These are phyloP conservation scores for Pyrus hybrid DNA, from an alignment of 331 rosid genomes.

Conservation along the genomic window DNA sequence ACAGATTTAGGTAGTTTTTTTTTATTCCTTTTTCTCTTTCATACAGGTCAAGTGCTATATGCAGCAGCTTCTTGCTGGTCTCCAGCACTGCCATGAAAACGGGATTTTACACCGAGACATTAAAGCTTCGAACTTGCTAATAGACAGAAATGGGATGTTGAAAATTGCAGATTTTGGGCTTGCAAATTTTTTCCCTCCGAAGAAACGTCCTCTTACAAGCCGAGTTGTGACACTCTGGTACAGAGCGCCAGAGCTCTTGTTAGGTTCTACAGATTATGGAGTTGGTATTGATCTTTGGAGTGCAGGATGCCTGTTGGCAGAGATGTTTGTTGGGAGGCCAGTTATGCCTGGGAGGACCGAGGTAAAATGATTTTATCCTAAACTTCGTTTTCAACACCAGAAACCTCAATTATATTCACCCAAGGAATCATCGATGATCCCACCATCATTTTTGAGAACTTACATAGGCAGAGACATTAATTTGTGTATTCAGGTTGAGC, in stretches of 20 bases:
- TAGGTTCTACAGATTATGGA: conserved; percentile 72
- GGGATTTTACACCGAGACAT: conserved; percentile 65
- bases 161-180: conserved; percentile 87
- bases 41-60: conserved; percentile 64
- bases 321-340: conserved; percentile 64
- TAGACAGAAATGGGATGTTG: conserved; percentile 51
- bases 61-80: conserved; percentile 69
- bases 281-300: conserved; percentile 84
- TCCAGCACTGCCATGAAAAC: conserved; percentile 51
- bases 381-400: not conserved
- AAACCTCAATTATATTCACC: not conserved
- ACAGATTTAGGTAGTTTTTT: not conserved
- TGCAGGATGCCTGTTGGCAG: conserved; percentile 61
- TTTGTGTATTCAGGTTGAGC: conserved; percentile 46
- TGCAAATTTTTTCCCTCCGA: conserved; percentile 33
- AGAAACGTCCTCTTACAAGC: conserved; percentile 41
- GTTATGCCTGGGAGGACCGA: conserved; percentile 72
- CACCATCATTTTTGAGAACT: not conserved
- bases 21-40: not conserved
- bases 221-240: conserved; percentile 85
- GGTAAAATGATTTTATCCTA: conserved; percentile 26
- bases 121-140: conserved; percentile 66
- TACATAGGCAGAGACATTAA: not conserved
- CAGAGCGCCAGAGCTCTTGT: conserved; percentile 75
- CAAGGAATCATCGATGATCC: not conserved